Base-by-base conservation (phyloP, 352 stramenopile species). In the Blastocystis sp. region DNA sequence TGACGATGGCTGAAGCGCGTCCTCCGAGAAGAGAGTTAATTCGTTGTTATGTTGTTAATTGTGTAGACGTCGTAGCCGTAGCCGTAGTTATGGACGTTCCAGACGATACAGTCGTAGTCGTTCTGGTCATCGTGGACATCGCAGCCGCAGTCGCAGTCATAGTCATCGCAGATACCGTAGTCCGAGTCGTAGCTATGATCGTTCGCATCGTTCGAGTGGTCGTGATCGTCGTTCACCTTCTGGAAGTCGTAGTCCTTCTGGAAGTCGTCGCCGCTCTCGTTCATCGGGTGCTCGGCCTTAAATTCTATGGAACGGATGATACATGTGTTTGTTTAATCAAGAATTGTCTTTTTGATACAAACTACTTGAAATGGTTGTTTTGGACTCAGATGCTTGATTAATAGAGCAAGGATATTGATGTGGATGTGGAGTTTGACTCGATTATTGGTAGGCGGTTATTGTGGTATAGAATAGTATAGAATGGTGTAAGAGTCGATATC, bases 11-110 rank as follows among this genome's bases (percentile, higher is more conserved):
- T 83, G 71, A 83, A 12, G 32, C 54, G 49, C 71, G 71, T 66
- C 71, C 71, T 65, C 71, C 71, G 4, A 63, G 71, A 63, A 83
- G 71, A 83, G 46, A 83, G 71, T 83, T 51, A 21, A 46, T 78
- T 21, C 1, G 5, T 14, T 4, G 19, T 42, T 29, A 19, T 42
- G 49, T 52, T 39, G 24, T 37, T 51, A 35, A 54, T 51, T 56
- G 51, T 57, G 37, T 46, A 67, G 71, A 43, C 42, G 29, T 42
- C 19, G 49, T 21, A 43, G 43, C 51, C 71, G 46, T 35, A 66
- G 71, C 27, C 71, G 46, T 24, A 83, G 71, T 49, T 66, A 65
- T 67, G 49, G 66, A 54, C 71, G 49, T 46, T 43, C 42, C 39
- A 83, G 71, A 66, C 54, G 58, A 35, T 54, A 29, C n/a, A 80